Percentiles rank a stretch among this genome's conserved stretches.
Evolutionary conservation across 495 filamentous ascomycete genomes (phyloP).

Genomic region (Penicillium crystallinum): DNA sequence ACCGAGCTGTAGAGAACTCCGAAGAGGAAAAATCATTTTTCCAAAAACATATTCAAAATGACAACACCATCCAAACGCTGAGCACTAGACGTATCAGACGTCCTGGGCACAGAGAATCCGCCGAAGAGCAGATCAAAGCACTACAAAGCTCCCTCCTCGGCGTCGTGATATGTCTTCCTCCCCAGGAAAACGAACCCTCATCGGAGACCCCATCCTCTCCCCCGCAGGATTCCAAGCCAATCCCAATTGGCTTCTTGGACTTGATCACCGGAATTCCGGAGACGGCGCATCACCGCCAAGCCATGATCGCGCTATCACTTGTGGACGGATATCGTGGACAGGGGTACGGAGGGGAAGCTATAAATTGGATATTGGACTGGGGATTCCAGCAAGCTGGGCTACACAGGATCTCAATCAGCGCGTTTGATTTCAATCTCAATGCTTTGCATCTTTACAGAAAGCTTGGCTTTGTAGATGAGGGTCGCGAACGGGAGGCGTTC

Average conservation of each 20-base stretch:
- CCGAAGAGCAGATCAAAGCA: not conserved
- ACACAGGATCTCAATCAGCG: slow-evolving; percentile 31
- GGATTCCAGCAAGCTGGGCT: slow-evolving; percentile 41
- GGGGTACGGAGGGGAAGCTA: slow-evolving; percentile 52
- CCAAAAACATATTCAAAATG: not conserved
- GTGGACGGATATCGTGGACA: slow-evolving; percentile 31
- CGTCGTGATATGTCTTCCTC: slow-evolving; percentile 2
- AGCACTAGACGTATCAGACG: not conserved
- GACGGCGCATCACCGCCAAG: slow-evolving; percentile 35
- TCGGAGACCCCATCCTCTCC: not conserved
- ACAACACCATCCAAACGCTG: not conserved
- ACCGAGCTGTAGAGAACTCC: slow-evolving; percentile 6
- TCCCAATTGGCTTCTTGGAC: not conserved
- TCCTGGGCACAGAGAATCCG: not conserved
- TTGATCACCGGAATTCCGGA: not conserved
- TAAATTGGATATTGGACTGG: slow-evolving; percentile 47
- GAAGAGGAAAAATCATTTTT: slow-evolving; percentile 9
- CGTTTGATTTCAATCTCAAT: slow-evolving; percentile 39
- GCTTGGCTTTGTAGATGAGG: slow-evolving; percentile 48
- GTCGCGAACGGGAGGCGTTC: slow-evolving; percentile 38
- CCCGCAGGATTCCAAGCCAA: not conserved
- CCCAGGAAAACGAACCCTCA: no score
- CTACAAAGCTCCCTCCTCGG: not conserved
- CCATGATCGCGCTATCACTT: slow-evolving; percentile 39
- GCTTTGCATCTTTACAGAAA: slow-evolving; percentile 41